Evolutionary conservation across 345 rosid genomes (phyloP), one percentile per base, ranked within the genome.

Genomic region (Gossypioides kirkii): DNA sequence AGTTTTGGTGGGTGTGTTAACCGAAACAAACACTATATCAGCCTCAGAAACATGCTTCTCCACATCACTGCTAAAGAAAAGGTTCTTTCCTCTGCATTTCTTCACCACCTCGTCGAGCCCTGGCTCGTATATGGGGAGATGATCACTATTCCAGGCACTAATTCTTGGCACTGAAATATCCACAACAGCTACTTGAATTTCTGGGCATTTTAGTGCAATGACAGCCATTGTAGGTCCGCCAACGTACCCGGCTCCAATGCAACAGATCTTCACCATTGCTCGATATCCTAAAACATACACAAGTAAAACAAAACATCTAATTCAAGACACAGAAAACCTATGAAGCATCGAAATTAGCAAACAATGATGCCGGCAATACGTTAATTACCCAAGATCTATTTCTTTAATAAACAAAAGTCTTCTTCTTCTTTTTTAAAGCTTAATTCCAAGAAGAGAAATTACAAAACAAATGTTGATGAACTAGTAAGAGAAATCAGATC

Each of bases 181-280:
- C 11, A 89, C 93, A 58, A 89, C 91, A 0, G 79, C 85, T 20
- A 87, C 93, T 76, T 87, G 83, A 74, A 86, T 84, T 18, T 75
- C 73, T 2, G 91, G 88, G 71, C 93, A 89, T 73, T 87, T 87
- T 4, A 84, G 79, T 14, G 93, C 93, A 79, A 89, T 89, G 43
- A 89, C 90, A 2, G 91, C 91, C 93, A 89, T 89, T 59, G 91
- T 87, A 3, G 93, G 93, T 61, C 93, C 93, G 8, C 91, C 93
- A 0, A 89, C 93, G 66, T 87, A 87, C 1, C 93, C 91, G 12
- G 93, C 93, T 11, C 91, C 91, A 67, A 89, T 83, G 77, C 93
- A 89, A 66, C 93, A 89, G 78, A 89, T 86, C 86, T 89, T 89
- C 85, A 87, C 93, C 93, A 89, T 86, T 67, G 59, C 74, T 71